Evolutionary conservation across 192 early-diverging fungal species (phyloP).

Genomic region (Linnemannia zychae): DNA sequence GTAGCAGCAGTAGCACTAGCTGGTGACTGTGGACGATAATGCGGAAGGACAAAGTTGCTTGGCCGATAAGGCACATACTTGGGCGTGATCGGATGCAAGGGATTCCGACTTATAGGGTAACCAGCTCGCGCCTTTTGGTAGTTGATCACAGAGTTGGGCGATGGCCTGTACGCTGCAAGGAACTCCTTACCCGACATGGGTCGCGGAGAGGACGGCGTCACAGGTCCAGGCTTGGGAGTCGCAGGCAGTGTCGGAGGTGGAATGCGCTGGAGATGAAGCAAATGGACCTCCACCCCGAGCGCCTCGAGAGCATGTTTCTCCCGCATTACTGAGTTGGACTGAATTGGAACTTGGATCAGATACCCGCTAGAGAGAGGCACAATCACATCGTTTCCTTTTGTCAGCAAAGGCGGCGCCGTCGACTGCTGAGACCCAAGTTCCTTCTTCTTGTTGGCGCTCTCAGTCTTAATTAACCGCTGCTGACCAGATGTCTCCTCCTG

Average conservation of each 20-base stretch:
- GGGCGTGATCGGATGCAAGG: neutral
- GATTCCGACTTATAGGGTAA: neutral
- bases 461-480: neutral
- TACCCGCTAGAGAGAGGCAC: conserved; percentile 66
- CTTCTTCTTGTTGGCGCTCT: neutral
- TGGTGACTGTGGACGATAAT: neutral
- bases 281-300: conserved; percentile 60
- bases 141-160: neutral
- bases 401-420: neutral
- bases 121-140: neutral
- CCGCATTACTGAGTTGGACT: conserved; percentile 56
- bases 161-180: neutral
- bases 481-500: neutral
- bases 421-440: neutral
- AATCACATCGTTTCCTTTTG: conserved; percentile 46
- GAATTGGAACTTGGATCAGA: conserved; percentile 58
- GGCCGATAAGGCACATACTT: neutral
- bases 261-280: conserved; percentile 42
- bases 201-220: neutral
- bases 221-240: neutral
- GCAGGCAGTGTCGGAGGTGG: neutral
- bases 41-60: neutral
- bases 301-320: conserved; percentile 59
- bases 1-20: neutral
- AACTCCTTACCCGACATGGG: conserved; percentile 1